Conservation (phyloP, 495 filamentous ascomycete genomes). For the Pyronema domesticum region DNA sequence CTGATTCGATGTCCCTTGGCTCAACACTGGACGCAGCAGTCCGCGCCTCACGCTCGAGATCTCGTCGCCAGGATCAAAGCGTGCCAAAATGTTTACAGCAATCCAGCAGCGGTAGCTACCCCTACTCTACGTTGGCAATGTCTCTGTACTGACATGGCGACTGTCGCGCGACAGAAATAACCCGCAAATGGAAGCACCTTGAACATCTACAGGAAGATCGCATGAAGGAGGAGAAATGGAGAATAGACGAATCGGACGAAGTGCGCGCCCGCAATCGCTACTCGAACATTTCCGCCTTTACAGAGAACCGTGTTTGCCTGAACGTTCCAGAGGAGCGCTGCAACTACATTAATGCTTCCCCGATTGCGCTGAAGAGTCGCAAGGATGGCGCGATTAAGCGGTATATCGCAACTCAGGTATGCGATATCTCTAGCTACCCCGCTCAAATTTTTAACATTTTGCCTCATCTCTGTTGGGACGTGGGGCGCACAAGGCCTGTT, state of each 20-base stretch:
- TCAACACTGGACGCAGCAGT: background rate
- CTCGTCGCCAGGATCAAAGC: conserved; percentile 17
- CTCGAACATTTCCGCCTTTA: conserved; percentile 69
- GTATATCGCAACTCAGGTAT: conserved; percentile 53
- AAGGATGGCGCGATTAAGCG: conserved; percentile 33
- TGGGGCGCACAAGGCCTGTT: background rate
- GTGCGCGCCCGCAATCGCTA: conserved; percentile 42
- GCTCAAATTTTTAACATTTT: background rate
- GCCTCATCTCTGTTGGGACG: background rate
- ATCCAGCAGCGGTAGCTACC: conserved; percentile 12
- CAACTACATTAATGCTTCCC: conserved; percentile 95
- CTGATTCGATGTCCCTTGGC: conserved; percentile 13
- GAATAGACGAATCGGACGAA: conserved; percentile 16
- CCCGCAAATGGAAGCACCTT: conserved; percentile 17
- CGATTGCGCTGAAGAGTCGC: conserved; percentile 49
- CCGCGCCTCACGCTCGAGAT: conserved; percentile 15
- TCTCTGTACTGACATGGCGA: background rate
- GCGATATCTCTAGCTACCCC: conserved; percentile 9
- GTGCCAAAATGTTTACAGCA: conserved; percentile 14
- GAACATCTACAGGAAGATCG: conserved; percentile 21
- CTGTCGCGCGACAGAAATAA: conserved; percentile 12
- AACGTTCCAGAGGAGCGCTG: conserved; percentile 58
- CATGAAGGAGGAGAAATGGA: conserved; percentile 17
- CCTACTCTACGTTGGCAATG: too few species aligned
- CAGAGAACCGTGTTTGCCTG: conserved; percentile 67